Evolutionary conservation across 2,329 filamentous ascomycete genomes (phyloP), one percentile per base, ranked within the genome.

Genomic region (Penicillium sp.): DNA sequence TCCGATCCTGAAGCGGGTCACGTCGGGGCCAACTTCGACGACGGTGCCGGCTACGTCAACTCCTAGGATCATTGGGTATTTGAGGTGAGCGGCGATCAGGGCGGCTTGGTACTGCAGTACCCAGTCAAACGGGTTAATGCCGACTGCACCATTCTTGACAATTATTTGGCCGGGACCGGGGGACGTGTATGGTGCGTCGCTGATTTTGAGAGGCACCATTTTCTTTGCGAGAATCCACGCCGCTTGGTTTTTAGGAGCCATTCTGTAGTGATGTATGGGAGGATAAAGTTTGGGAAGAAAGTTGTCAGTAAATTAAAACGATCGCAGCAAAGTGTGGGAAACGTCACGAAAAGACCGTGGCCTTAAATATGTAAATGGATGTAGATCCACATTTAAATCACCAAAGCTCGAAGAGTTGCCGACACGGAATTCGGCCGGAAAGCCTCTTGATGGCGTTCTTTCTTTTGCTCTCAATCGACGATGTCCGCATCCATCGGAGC

Each of bases 1-100:
- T 2, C 79, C 78, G 22, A 74, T 70, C 51, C 74, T 69, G 60
- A 79, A 74, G 9, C 77, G 71, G 6, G 72, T 73, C 4, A 81
- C 78, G 6, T 67, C 69, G 15, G 73, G 67, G 2, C 79, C 80
- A 6, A 82, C 71, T 55, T 79, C 76, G 23, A 76, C 61, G 3
- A 81, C 71, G 58, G 77, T 73, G 12, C 79, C 79, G 1, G 78
- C 76, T 11, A 78, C 68, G 58, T 81, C 79, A 8, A 59, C 64
- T 9, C 79, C 79, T 26, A 76, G 60, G 29, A 76, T 66, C 8
- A 61, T 63, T 1, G 74, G 74, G 53, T 75, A 76, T 20, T 65
- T 53, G n/a, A 69, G 42, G 5, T 65, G 56, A 35, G 66, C 63
- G 4, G 69, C 52, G 8, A 69, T 56, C 6, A 51, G 48, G 8